phyloP scores from a whole-genome alignment of 352 stramenopile genomes.

The Thalassiosira mediterranea region DNA sequence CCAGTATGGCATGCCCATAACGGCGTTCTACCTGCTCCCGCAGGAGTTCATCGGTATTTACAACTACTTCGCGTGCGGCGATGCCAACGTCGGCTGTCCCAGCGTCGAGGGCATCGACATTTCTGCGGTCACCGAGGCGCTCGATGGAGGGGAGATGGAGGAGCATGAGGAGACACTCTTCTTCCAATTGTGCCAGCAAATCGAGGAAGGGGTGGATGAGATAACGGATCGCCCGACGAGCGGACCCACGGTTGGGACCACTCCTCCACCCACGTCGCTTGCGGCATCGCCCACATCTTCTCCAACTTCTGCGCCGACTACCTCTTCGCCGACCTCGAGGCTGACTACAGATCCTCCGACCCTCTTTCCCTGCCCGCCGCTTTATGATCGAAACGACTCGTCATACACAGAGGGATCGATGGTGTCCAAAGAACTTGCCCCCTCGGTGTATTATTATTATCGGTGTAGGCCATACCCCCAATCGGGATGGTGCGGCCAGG shows the following conservation, averaged over 20 bases:
- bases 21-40: slow-evolving; percentile 20
- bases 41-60: slow-evolving; percentile 31
- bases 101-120: slow-evolving; percentile 41
- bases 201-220: neutral
- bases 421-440: slow-evolving; percentile 10
- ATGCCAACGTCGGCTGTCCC: slow-evolving; percentile 35
- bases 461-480: slow-evolving; percentile 32
- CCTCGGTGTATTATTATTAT: slow-evolving; percentile 12
- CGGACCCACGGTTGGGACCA: neutral
- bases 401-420: slow-evolving; percentile 16
- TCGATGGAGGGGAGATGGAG: slow-evolving; percentile 3
- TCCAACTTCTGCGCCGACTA: slow-evolving; percentile 11
- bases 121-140: neutral
- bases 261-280: neutral
- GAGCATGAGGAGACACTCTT: slow-evolving; percentile 12
- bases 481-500: slow-evolving; percentile 24
- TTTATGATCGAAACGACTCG: no score
- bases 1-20: slow-evolving; percentile 35
- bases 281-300: neutral
- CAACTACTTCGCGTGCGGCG: slow-evolving; percentile 47
- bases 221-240: neutral
- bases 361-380: no score
- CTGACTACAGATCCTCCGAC: no score
- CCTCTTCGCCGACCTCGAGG: neutral
- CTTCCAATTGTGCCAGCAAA: slow-evolving; percentile 26